Conservation (phyloP, 371 early-diverging fungal genomes). For the Mucor indicus region DNA sequence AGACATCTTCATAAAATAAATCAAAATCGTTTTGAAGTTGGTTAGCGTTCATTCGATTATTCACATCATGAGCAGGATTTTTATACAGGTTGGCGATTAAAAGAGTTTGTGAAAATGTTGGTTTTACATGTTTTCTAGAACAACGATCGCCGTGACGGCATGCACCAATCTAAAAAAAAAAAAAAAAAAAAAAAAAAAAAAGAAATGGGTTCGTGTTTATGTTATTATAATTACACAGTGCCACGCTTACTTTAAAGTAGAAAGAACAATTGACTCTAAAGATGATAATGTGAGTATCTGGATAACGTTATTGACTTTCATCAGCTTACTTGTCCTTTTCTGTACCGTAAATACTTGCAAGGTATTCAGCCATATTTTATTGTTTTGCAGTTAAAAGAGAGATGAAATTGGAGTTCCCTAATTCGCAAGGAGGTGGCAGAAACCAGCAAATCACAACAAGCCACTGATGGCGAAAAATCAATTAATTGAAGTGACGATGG, state of each 20-base stretch:
- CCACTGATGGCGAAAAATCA: no score
- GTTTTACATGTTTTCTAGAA: slow-evolving; percentile 96
- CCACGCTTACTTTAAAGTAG: slow-evolving; percentile 91
- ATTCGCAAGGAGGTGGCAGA: no score
- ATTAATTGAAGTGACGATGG: no score
- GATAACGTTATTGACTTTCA: background rate
- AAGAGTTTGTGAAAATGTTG: slow-evolving; percentile 93
- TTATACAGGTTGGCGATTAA: slow-evolving; percentile 93
- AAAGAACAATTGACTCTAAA: slow-evolving; percentile 98
- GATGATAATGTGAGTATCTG: no score
- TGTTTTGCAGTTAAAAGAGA: no score
- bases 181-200: no score
- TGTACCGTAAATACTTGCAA: slow-evolving; percentile 91
- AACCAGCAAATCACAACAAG: no score
- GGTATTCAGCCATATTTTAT: slow-evolving; percentile 76
- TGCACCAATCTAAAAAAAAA: slow-evolving; percentile 79
- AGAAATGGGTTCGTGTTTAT: background rate
- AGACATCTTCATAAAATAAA: slow-evolving; percentile 95
- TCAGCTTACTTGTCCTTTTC: slow-evolving; percentile 89
- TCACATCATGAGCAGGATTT: slow-evolving; percentile 87
- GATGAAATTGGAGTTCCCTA: no score
- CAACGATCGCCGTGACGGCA: slow-evolving; percentile 98
- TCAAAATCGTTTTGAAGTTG: slow-evolving; percentile 95
- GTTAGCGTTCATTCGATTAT: slow-evolving; percentile 63
- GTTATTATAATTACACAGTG: no score